Conservation (phyloP, 306 rosid genomes). For the Citrullus mucosospermus region DNA sequence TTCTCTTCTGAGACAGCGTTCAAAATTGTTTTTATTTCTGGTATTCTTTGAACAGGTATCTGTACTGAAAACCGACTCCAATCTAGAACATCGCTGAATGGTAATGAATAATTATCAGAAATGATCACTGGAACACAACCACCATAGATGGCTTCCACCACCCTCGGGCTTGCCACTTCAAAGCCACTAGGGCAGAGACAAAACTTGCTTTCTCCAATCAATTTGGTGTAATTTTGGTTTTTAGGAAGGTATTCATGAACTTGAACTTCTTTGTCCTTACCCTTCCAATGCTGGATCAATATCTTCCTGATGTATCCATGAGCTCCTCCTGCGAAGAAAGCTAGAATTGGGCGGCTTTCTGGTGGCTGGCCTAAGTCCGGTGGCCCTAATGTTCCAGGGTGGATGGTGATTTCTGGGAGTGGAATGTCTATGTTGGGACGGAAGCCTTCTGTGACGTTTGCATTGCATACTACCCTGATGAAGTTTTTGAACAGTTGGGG, state of each 20-base stretch:
- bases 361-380: conserved; percentile 17
- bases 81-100: conserved; percentile 65
- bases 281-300: conserved; percentile 48
- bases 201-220: conserved; percentile 50
- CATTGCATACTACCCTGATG: conserved; percentile 58
- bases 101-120: conserved; percentile 39
- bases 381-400: conserved; percentile 35
- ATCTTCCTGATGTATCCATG: conserved; percentile 44
- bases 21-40: conserved; percentile 43
- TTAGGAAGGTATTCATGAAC: conserved; percentile 49
- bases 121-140: conserved; percentile 71
- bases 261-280: conserved; percentile 38
- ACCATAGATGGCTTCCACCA: conserved; percentile 51
- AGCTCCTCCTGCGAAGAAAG: conserved; percentile 56
- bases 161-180: conserved; percentile 81
- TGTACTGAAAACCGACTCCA: conserved; percentile 57
- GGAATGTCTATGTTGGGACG: conserved; percentile 45
- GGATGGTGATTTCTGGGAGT: conserved; percentile 49
- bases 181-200: conserved; percentile 79
- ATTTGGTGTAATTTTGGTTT: conserved; percentile 34
- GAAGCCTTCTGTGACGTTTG: conserved; percentile 67
- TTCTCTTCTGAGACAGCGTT: conserved; percentile 21
- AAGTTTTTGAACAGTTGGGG: conserved; percentile 39
- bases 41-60: conserved; percentile 29
- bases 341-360: conserved; percentile 24